Evolutionary conservation across 1,284 basidiomycete genomes (phyloP).

Genomic region (Lignosus rhinocerotis): DNA sequence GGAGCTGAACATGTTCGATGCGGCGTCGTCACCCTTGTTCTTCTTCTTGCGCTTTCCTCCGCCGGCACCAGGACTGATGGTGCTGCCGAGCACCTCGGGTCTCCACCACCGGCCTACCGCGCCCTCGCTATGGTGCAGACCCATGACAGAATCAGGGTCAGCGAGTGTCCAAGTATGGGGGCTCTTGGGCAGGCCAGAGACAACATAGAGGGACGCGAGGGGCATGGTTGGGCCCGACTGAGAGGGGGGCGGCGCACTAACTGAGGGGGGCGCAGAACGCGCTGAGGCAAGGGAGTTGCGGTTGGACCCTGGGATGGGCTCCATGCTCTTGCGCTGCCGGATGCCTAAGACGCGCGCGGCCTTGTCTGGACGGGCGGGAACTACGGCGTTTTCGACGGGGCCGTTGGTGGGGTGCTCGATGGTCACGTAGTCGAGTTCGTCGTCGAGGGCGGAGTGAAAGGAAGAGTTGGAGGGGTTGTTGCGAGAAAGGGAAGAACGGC

Average conservation of each 20-base stretch:
- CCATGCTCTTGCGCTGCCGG: slow-evolving; percentile 72
- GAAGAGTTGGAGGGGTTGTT: slow-evolving; percentile 30
- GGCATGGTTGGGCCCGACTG: slow-evolving; percentile 65
- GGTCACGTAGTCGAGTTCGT: slow-evolving; percentile 75
- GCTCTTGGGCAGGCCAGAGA: slow-evolving; percentile 80
- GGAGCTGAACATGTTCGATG: slow-evolving; percentile 50
- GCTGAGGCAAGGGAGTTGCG: slow-evolving; percentile 76
- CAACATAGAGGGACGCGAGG: slow-evolving; percentile 81
- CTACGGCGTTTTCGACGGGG: slow-evolving; percentile 22
- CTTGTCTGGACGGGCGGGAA: slow-evolving; percentile 41
- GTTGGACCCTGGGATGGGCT: slow-evolving; percentile 73
- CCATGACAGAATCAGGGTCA: slow-evolving; percentile 83
- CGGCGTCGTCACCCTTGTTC: slow-evolving; percentile 55
- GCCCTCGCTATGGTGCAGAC: slow-evolving; percentile 83
- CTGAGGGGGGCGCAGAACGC: slow-evolving; percentile 64
- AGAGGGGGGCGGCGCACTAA: slow-evolving; percentile 37
- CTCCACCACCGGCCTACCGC: slow-evolving; percentile 93
- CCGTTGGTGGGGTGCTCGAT: slow-evolving; percentile 34
- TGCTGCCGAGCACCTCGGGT: slow-evolving; percentile 89
- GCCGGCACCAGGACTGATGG: slow-evolving; percentile 81
- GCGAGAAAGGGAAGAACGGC: slow-evolving; percentile 22
- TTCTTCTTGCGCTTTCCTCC: slow-evolving; percentile 63
- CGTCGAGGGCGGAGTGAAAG: slow-evolving; percentile 38
- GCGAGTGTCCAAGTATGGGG: slow-evolving; percentile 94
- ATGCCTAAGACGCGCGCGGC: slow-evolving; percentile 76